Conservation (phyloP, 2,329 filamentous ascomycete genomes). For the Ceratocystiopsis sp. region DNA sequence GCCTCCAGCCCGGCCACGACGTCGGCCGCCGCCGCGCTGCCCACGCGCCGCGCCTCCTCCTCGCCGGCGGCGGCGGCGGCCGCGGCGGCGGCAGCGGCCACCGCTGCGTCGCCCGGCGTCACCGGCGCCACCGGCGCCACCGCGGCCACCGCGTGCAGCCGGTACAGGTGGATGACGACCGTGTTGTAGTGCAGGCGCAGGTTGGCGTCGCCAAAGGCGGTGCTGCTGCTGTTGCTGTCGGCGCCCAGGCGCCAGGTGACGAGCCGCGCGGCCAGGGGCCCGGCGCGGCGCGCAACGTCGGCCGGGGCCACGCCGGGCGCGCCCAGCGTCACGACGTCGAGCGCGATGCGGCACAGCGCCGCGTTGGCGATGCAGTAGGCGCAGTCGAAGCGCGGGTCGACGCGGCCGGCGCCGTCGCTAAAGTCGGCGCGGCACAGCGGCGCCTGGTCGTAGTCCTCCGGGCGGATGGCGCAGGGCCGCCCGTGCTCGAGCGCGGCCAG, state of each 20-base stretch:
- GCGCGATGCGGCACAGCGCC: conserved; percentile 24
- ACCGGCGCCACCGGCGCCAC: too few relatives aligned
- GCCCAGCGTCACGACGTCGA: conserved; percentile 58
- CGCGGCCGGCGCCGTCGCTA: conserved; percentile 42
- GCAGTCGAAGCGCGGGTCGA: conserved; percentile 32
- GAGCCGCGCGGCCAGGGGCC: conserved; percentile 36
- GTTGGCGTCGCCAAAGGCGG: conserved; percentile 41
- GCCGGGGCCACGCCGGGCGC: conserved; percentile 34
- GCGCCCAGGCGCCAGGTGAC: conserved; percentile 40
- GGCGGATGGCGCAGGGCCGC: conserved; percentile 13
- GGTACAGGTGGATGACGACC: conserved; percentile 38
- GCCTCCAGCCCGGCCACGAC: conserved; percentile 23
- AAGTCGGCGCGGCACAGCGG: conserved; percentile 48
- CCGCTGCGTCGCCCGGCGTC: too few relatives aligned
- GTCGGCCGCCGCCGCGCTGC: conserved; percentile 38
- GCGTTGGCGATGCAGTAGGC: conserved; percentile 25
- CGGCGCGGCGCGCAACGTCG: conserved; percentile 40
- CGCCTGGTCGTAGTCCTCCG: conserved; percentile 25
- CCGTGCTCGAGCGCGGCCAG: conserved; percentile 26
- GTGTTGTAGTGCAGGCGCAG: conserved; percentile 55
- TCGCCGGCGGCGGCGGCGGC: too few relatives aligned
- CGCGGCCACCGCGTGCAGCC: too few relatives aligned
- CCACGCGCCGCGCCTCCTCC: conserved; percentile 49
- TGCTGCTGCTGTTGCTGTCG: conserved; percentile 40
- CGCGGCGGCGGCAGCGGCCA: too few relatives aligned